Evolutionary conservation across 805 yeast genomes (phyloP).

Genomic region (Blastobotrys mokoenaii): DNA sequence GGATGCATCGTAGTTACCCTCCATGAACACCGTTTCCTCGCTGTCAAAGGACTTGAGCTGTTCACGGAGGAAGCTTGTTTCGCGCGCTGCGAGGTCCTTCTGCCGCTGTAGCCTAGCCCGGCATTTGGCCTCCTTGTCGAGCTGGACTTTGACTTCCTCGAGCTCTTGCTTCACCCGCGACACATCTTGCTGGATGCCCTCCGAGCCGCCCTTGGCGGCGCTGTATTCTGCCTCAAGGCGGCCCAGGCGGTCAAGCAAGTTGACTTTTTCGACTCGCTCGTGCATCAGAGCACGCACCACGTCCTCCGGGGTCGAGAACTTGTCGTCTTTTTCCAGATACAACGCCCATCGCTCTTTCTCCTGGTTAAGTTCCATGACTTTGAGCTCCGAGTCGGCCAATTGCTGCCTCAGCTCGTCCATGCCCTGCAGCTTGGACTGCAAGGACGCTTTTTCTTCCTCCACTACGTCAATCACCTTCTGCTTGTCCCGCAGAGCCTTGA

Average conservation of each 20-base stretch:
- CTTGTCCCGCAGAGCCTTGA: constrained; percentile 41
- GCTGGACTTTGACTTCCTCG: constrained; percentile 27
- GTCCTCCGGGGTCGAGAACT: constrained; percentile 34
- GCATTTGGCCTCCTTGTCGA: constrained; percentile 33
- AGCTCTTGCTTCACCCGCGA: constrained; percentile 20
- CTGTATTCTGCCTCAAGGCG: constrained; percentile 25
- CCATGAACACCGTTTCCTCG: constrained; percentile 19
- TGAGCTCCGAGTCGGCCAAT: constrained; percentile 41
- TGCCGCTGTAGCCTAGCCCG: constrained; percentile 40
- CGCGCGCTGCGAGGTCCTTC: constrained; percentile 44
- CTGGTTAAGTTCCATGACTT: constrained; percentile 39
- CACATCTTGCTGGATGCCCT: constrained; percentile 22
- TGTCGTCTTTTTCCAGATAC: constrained; percentile 32
- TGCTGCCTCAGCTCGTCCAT: constrained; percentile 38
- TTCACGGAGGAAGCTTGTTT: constrained; percentile 47
- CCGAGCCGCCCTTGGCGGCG: constrained; percentile 14
- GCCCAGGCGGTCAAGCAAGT: constrained; percentile 26
- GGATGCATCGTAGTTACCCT: constrained; percentile 15
- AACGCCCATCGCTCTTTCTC: constrained; percentile 42
- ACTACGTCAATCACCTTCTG: constrained; percentile 42
- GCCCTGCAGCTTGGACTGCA: constrained; percentile 32
- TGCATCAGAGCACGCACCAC: constrained; percentile 32
- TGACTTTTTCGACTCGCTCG: constrained; percentile 26
- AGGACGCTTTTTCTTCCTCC: constrained; percentile 43
- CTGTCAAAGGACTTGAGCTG: constrained; percentile 46